phyloP scores from a whole-genome alignment of 1,284 basidiomycete genomes.

The Coniophora puteana region DNA sequence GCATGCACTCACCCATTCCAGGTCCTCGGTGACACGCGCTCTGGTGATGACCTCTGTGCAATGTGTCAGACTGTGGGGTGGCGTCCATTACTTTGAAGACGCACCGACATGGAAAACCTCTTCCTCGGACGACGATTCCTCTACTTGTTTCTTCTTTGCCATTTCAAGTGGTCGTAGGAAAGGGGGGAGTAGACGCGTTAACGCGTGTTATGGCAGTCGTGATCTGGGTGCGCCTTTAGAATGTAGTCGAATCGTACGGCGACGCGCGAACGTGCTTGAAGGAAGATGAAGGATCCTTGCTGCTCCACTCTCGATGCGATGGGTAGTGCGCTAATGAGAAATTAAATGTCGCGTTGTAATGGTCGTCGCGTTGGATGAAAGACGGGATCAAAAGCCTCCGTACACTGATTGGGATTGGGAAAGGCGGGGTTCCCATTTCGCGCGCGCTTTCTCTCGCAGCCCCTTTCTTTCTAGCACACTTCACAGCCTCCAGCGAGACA shows the following conservation, averaged over 20 bases:
- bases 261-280: neutral
- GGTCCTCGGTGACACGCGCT: conserved; percentile 41
- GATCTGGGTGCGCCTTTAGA: too few species aligned
- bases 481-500: conserved; percentile 5
- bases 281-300: neutral
- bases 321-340: too few species aligned
- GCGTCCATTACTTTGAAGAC: conserved; percentile 11
- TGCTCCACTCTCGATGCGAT: neutral
- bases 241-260: too few species aligned
- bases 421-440: neutral
- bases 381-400: too few species aligned
- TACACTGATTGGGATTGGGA: too few species aligned
- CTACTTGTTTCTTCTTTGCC: conserved; percentile 22
- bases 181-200: conserved; percentile 2
- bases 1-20: conserved; percentile 45
- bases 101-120: conserved; percentile 52
- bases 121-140: conserved; percentile 18
- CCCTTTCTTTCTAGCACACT: too few species aligned
- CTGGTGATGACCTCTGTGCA: conserved; percentile 48
- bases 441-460: too few species aligned
- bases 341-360: too few species aligned
- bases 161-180: conserved; percentile 12
- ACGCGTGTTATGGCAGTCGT: neutral
- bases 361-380: too few species aligned
- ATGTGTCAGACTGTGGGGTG: neutral